Conservation (phyloP, 2,329 filamentous ascomycete species). For the Teratosphaeria viscida region DNA sequence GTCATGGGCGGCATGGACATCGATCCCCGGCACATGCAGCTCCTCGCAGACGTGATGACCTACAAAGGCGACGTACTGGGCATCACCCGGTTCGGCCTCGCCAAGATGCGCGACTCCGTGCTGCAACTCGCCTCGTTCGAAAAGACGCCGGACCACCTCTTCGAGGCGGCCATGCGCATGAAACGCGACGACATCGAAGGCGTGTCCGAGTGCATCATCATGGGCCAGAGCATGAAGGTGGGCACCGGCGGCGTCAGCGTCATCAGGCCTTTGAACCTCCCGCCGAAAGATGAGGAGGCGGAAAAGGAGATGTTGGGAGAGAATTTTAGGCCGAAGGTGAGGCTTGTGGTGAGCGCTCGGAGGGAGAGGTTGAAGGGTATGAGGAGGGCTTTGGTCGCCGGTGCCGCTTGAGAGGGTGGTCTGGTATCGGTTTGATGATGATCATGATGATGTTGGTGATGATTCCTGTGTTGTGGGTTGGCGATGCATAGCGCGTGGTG, state of each 20-base stretch:
- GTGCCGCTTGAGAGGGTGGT: background rate
- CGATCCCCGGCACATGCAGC: slow-evolving; percentile 93
- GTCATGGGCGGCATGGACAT: slow-evolving; percentile 96
- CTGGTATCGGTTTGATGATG: background rate
- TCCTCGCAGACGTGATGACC: slow-evolving; percentile 96
- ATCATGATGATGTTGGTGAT: background rate
- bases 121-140: slow-evolving; percentile 92
- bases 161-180: slow-evolving; percentile 85
- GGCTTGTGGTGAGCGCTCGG: slow-evolving; percentile 1
- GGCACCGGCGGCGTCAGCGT: slow-evolving; percentile 91
- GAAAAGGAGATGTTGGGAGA: slow-evolving; percentile 1
- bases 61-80: slow-evolving; percentile 96
- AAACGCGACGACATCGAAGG: slow-evolving; percentile 89
- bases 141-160: slow-evolving; percentile 95
- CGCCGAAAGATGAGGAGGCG: slow-evolving; percentile 38
- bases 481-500: too few species aligned
- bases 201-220: slow-evolving; percentile 94
- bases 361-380: slow-evolving; percentile 4
- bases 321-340: slow-evolving; percentile 3
- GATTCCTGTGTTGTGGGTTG: too few species aligned
- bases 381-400: slow-evolving; percentile 4
- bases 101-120: slow-evolving; percentile 92
- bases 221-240: slow-evolving; percentile 87
- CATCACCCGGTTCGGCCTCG: slow-evolving; percentile 90
- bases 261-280: slow-evolving; percentile 62